phyloP scores from a whole-genome alignment of 1,139 yeast genomes.

The Diutina mesorugosa region DNA sequence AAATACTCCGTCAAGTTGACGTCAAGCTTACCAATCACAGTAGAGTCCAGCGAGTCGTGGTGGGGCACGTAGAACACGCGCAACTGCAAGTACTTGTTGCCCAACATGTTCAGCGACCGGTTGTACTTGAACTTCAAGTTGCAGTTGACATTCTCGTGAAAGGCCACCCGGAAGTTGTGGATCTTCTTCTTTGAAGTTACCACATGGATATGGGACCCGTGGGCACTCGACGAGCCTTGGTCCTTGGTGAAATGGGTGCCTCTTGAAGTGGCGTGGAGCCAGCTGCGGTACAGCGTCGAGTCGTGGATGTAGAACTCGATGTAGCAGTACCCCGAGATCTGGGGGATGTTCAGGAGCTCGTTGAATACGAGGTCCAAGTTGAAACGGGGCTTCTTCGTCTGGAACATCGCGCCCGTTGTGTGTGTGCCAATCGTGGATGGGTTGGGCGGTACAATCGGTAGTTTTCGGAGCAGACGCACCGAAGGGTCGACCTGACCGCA shows the following conservation, averaged over 20 bases:
- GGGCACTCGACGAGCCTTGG: background rate
- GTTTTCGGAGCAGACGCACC: background rate
- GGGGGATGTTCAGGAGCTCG: conserved; percentile 75
- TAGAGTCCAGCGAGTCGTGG: conserved; percentile 8
- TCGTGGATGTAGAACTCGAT: conserved; percentile 36
- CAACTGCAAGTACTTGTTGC: conserved; percentile 23
- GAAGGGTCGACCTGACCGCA: background rate
- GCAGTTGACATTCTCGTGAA: conserved; percentile 25
- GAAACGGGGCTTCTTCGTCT: conserved; percentile 31
- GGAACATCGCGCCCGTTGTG: conserved; percentile 4
- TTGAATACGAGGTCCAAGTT: conserved; percentile 45
- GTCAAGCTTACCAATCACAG: conserved; percentile 50
- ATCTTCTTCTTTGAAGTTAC: conserved; percentile 22
- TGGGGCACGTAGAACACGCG: conserved; percentile 20
- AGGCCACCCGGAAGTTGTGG: conserved; percentile 30
- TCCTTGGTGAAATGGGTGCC: background rate
- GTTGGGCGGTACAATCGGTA: too few species aligned
- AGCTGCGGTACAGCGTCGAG: background rate
- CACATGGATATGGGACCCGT: conserved; percentile 12
- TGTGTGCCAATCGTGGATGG: background rate
- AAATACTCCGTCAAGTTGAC: conserved; percentile 66
- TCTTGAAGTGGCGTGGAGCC: background rate
- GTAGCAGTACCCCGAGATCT: conserved; percentile 55
- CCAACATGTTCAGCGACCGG: conserved; percentile 23
- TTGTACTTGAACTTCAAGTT: conserved; percentile 27